Percentiles rank a stretch among this genome's conserved stretches.
These are phyloP conservation scores for Oenanthe sinensis DNA, from an alignment of 129 eudicot species.

Conservation along the genomic window DNA sequence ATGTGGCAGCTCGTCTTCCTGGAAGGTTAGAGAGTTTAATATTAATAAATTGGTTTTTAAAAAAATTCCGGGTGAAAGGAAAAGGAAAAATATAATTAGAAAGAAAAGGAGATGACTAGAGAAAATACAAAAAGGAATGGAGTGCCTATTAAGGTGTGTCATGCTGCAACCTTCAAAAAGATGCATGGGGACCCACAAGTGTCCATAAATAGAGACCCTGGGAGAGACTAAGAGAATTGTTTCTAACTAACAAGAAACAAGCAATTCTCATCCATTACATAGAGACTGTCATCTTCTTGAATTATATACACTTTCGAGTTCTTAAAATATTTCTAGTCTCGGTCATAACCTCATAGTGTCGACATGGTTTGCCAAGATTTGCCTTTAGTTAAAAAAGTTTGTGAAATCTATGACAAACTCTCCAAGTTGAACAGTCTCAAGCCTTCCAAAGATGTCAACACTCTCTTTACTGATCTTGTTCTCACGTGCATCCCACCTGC, in stretches of 20 bases:
- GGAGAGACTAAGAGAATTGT: background rate
- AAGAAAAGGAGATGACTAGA: too few species aligned
- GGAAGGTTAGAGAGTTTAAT: too few species aligned
- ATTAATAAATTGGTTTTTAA: too few species aligned
- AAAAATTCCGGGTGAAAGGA: too few species aligned
- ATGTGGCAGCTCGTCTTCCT: too few species aligned
- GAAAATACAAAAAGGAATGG: background rate
- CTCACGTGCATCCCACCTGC: constrained; percentile 63
- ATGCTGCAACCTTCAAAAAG: background rate
- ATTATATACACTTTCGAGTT: background rate
- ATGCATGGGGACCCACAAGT: constrained; percentile 26
- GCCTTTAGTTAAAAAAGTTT: constrained; percentile 49
- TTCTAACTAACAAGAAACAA: constrained; percentile 8
- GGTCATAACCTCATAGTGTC: constrained; percentile 44
- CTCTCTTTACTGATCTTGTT: constrained; percentile 67
- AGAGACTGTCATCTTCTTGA: background rate
- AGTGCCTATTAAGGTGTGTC: too few species aligned
- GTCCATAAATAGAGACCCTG: constrained; percentile 49
- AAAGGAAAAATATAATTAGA: too few species aligned
- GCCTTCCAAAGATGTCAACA: constrained; percentile 76
- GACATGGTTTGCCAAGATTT: constrained; percentile 65
- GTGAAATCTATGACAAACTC: constrained; percentile 54
- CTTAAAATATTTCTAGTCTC: background rate
- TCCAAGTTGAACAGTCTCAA: constrained; percentile 70
- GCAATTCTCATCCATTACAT: constrained; percentile 4